Base-by-base conservation (phyloP, 371 early-diverging fungal genomes). In the Mucor saturninus region DNA sequence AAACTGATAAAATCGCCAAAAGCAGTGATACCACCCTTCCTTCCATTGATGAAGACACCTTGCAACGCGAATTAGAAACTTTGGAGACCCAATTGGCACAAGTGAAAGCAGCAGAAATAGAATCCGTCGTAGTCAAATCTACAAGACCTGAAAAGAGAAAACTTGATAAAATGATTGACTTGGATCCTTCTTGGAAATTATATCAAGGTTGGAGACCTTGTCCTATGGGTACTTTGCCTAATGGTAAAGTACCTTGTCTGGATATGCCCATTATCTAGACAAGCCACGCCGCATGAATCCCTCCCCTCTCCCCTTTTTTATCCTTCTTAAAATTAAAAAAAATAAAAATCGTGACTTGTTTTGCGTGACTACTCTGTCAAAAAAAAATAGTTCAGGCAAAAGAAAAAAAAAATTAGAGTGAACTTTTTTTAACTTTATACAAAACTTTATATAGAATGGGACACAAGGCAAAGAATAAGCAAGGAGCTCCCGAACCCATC, bases 401-500 rank as follows among this genome's bases (percentile, higher is more conserved):
- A 35, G 37, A 58, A 49, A 50, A 66, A 58, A 51, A 45, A 62
- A 51, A 54, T 8, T 30, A 54, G 14, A 13, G 35, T 6, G 29
- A 13, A 49, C 26, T 14, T 45, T 48, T 59, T 59, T 32, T 49
- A 49, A 35, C 21, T 21, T 21, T 21, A 21, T 14, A 58, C 13
- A 21, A 37, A 29, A 39, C 39, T 21, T 31, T 14, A 56, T 7
- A 56, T 13, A 62, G 26, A 4, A 86, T 85, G 84, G 88, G 88
- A 58, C 74, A 86, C 42, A 84, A 83, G 37, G 80, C 87, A 54
- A 86, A 78, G 65, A 88, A 88, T 64, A 86, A 89, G 83, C 91
- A 91, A 79, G 66, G 70, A 21, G 80, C 65, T 50, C 90, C 91
- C 14, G 67, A 73, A 40, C 85, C 88, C 9, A 62, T 90, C 40